These are phyloP conservation scores for Globisporangium parvum DNA, from an alignment of 352 stramenopile genomes.

Conservation along the genomic window DNA sequence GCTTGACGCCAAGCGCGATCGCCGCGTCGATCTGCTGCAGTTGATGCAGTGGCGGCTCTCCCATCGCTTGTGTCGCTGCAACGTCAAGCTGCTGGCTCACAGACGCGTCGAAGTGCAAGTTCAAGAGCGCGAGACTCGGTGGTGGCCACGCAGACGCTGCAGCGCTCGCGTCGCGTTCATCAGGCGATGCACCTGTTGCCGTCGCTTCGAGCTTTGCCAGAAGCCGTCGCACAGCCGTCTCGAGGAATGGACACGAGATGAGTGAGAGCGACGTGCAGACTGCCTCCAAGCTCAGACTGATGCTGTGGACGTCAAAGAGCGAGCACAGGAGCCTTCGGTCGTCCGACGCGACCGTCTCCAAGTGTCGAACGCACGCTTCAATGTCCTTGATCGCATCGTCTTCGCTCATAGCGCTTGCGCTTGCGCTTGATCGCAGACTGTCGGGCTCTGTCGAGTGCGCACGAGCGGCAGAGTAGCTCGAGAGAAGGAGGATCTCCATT, in stretches of 20 bases:
- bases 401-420: constrained; percentile 29
- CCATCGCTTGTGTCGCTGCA: background rate
- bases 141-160: constrained; percentile 13
- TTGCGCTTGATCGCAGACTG: background rate
- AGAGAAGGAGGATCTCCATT: constrained; percentile 42
- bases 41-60: constrained; percentile 17
- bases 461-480: constrained; percentile 22
- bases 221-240: constrained; percentile 29
- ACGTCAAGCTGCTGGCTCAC: background rate
- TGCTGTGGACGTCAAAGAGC: constrained; percentile 29
- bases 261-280: constrained; percentile 49
- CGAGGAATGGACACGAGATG: constrained; percentile 38
- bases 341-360: constrained; percentile 2
- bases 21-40: constrained; percentile 36
- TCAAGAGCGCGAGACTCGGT: constrained; percentile 21
- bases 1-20: constrained; percentile 13
- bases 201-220: constrained; percentile 22
- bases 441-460: no score
- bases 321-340: background rate
- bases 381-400: constrained; percentile 37
- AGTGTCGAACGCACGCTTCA: constrained; percentile 36
- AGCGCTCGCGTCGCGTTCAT: background rate
- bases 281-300: constrained; percentile 38
- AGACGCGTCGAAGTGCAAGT: constrained; percentile 3
- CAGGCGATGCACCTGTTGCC: background rate